phyloP scores from a whole-genome alignment of 2,329 filamentous ascomycete genomes.

The Fusarium albidum region DNA sequence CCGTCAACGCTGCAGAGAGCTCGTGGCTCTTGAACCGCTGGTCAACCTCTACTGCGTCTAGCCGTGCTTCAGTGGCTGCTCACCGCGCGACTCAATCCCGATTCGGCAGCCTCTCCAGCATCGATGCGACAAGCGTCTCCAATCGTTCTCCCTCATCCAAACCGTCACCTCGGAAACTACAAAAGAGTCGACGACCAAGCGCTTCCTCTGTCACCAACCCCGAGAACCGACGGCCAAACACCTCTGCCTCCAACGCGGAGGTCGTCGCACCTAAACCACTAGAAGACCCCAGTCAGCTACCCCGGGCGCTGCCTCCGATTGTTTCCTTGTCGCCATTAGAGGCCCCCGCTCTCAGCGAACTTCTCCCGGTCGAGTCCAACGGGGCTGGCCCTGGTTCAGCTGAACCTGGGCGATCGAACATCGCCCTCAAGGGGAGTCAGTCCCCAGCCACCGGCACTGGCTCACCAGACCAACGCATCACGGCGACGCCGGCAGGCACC shows the following conservation, averaged over 20 bases:
- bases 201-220: conserved; percentile 30
- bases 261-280: conserved; percentile 6
- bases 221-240: too few species aligned
- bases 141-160: conserved; percentile 43
- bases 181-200: conserved; percentile 48
- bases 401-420: conserved; percentile 35
- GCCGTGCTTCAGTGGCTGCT: conserved; percentile 49
- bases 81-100: conserved; percentile 45
- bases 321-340: conserved; percentile 38
- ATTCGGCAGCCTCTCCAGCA: conserved; percentile 52
- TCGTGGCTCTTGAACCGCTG: conserved; percentile 61
- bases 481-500: conserved; percentile 28
- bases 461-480: conserved; percentile 25
- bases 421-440: conserved; percentile 40
- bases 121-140: conserved; percentile 50
- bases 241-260: conserved; percentile 23
- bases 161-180: conserved; percentile 48
- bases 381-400: conserved; percentile 41
- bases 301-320: conserved; percentile 37
- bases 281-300: conserved; percentile 25
- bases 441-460: conserved; percentile 32
- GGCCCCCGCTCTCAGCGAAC: conserved; percentile 30
- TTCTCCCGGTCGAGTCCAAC: conserved; percentile 31
- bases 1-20: conserved; percentile 49
- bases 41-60: conserved; percentile 62